Evolutionary conservation across 176 grass and related monocot genomes (phyloP).

Genomic region (Zizania latifolia): DNA sequence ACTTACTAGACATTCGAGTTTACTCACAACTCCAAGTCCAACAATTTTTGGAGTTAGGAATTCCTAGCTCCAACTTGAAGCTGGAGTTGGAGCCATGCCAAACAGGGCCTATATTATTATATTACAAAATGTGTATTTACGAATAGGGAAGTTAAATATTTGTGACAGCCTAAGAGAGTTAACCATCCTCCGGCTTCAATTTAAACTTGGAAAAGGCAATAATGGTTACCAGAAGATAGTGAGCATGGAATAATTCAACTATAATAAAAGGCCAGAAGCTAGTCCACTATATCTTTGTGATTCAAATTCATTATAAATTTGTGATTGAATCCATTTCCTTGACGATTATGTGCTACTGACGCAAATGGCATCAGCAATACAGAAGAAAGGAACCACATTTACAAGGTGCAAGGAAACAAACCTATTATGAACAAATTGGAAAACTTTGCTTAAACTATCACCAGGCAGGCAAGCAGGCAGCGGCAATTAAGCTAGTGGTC

Average conservation of each 20-base stretch:
- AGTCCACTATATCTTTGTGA: background rate
- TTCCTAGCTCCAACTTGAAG: too few relatives aligned
- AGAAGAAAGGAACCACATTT: constrained; percentile 4
- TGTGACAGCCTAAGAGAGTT: background rate
- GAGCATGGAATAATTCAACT: background rate
- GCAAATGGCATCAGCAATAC: background rate
- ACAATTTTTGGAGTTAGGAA: too few relatives aligned
- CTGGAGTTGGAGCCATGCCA: too few relatives aligned
- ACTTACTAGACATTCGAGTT: too few relatives aligned
- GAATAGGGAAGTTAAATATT: background rate
- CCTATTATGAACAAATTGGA: background rate
- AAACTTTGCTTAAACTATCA: background rate
- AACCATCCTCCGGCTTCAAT: background rate
- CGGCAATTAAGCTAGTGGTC: background rate
- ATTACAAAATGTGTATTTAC: background rate
- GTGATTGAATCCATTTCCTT: background rate
- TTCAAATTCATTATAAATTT: background rate
- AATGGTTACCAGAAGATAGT: background rate
- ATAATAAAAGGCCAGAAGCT: background rate
- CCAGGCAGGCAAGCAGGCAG: background rate
- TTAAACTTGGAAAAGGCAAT: constrained; percentile 4
- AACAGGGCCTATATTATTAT: too few relatives aligned
- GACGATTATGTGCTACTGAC: background rate
- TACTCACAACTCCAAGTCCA: too few relatives aligned
- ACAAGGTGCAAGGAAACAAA: too few relatives aligned